Conservation (phyloP, 257 asterid genomes). For the Nicotiana tabacum region DNA sequence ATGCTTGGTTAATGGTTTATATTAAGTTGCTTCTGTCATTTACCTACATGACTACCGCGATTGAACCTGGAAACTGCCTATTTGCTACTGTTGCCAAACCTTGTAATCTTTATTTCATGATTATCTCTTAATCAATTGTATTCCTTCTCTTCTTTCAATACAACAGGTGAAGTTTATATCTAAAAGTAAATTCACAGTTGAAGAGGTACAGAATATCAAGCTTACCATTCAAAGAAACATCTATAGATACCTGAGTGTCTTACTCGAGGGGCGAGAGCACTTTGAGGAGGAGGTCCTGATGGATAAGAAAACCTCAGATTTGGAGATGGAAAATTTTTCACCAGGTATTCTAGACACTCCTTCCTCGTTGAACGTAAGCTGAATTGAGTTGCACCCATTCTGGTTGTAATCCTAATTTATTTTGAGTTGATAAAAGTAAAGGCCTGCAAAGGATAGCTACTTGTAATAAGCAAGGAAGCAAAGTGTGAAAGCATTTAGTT, state of each 20-base stretch:
- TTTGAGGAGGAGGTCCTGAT: slow-evolving; percentile 49
- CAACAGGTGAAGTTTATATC: slow-evolving; percentile 54
- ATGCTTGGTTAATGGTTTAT: slow-evolving; percentile 2
- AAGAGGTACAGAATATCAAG: slow-evolving; percentile 53
- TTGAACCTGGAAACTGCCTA: not conserved
- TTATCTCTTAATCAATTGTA: not conserved
- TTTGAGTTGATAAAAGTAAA: not conserved
- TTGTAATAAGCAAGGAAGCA: not conserved
- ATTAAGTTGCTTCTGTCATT: not conserved
- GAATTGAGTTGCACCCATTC: not conserved
- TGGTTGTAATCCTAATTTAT: not conserved
- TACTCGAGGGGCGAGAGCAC: slow-evolving; percentile 60
- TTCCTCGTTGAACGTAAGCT: not conserved
- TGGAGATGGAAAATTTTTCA: slow-evolving; percentile 23
- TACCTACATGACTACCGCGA: not conserved
- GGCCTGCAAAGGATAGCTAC: not conserved
- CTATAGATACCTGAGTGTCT: slow-evolving; percentile 42
- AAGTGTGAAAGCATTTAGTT: not conserved
- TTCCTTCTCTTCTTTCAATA: slow-evolving; percentile 7
- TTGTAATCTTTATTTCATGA: not conserved
- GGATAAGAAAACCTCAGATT: slow-evolving; percentile 14
- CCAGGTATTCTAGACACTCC: slow-evolving; percentile 27
- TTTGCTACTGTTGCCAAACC: not conserved
- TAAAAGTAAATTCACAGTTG: slow-evolving; percentile 40
- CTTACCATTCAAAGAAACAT: slow-evolving; percentile 45